Percentiles rank a stretch among this genome's conserved stretches.
Evolutionary conservation across 352 stramenopile genomes (phyloP).

Genomic region (Pythium phragmitis): DNA sequence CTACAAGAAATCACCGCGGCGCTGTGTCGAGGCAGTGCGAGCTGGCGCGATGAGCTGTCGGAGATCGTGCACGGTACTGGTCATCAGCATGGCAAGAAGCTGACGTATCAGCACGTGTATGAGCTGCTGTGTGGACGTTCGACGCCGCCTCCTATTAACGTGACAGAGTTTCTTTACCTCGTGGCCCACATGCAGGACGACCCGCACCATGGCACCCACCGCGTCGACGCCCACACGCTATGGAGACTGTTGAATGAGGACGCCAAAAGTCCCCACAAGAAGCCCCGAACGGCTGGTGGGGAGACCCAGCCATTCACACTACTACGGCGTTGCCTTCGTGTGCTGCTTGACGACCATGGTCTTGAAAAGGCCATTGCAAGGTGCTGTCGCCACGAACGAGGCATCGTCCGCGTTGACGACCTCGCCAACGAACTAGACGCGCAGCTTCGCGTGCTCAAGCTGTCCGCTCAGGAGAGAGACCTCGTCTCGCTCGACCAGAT

Average conservation of each 20-base stretch:
- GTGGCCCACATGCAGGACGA: slow-evolving; percentile 30
- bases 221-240: slow-evolving; percentile 29
- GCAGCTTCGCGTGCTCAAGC: slow-evolving; percentile 9
- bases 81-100: slow-evolving; percentile 13
- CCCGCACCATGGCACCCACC: slow-evolving; percentile 25
- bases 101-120: slow-evolving; percentile 11
- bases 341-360: slow-evolving; percentile 11
- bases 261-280: background rate
- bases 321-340: slow-evolving; percentile 11
- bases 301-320: slow-evolving; percentile 2
- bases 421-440: background rate
- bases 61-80: slow-evolving; percentile 22
- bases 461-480: slow-evolving; percentile 1
- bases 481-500: background rate
- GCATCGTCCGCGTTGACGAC: slow-evolving; percentile 13
- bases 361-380: slow-evolving; percentile 10
- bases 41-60: slow-evolving; percentile 19
- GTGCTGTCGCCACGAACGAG: slow-evolving; percentile 12
- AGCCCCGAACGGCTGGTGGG: background rate
- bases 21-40: slow-evolving; percentile 18
- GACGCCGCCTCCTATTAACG: slow-evolving; percentile 10
- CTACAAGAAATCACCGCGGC: slow-evolving; percentile 26
- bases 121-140: slow-evolving; percentile 7
- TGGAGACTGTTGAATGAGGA: slow-evolving; percentile 28
- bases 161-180: slow-evolving; percentile 41